A percentile compares a stretch with the other conserved stretches of the same genome.
Evolutionary conservation across 305 asterid species (phyloP).

Genomic region (Euphrasia arctica): DNA sequence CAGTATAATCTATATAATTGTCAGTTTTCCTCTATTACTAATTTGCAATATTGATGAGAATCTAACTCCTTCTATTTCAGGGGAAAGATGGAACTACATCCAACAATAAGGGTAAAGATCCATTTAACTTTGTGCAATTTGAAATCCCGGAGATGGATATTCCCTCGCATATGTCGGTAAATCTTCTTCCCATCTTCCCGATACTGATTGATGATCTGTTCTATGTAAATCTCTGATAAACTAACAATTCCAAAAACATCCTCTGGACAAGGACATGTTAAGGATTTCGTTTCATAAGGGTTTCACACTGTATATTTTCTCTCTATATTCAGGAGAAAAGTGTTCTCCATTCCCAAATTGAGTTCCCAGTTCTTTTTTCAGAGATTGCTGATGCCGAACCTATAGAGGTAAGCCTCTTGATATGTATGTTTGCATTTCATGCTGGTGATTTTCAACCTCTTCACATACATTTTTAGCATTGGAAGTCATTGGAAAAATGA

Average conservation of each 20-base stretch:
- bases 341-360: constrained; percentile 37
- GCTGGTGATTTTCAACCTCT: no score
- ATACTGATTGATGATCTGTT: constrained; percentile 24
- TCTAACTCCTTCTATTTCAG: constrained; percentile 34
- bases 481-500: constrained; percentile 26
- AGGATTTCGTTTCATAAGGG: no score
- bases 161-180: constrained; percentile 48
- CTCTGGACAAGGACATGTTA: constrained; percentile 12
- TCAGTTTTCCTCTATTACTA: constrained; percentile 12
- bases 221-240: constrained; percentile 5
- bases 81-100: constrained; percentile 38
- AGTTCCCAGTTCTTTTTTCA: constrained; percentile 36
- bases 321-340: constrained; percentile 41
- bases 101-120: constrained; percentile 32
- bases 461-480: constrained; percentile 14
- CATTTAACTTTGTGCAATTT: constrained; percentile 44
- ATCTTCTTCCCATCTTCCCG: constrained; percentile 20
- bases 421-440: constrained; percentile 18
- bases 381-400: constrained; percentile 46
- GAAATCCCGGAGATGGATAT: constrained; percentile 68
- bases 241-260: constrained; percentile 3
- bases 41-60: constrained; percentile 20
- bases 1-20: constrained; percentile 16
- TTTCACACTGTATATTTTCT: constrained; percentile 18
- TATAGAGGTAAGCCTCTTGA: constrained; percentile 41